phyloP scores from a whole-genome alignment of 2,329 filamentous ascomycete genomes.

The Calonectria pseudoturangicola region DNA sequence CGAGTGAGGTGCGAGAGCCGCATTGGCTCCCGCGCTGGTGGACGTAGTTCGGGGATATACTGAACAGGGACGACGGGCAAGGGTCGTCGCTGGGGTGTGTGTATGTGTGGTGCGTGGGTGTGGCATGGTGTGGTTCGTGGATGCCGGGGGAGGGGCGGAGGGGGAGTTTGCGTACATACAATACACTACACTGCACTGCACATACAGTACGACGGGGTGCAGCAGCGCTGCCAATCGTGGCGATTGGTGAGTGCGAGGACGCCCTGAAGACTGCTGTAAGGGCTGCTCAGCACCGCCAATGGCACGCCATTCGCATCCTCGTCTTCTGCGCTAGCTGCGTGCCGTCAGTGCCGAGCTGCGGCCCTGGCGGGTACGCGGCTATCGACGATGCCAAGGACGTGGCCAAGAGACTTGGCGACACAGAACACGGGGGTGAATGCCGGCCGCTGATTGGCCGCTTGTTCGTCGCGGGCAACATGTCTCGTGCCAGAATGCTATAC shows the following conservation, averaged over 20 bases:
- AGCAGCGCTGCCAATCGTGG: no score
- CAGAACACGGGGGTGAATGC: constrained; percentile 48
- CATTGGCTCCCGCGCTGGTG: constrained; percentile 21
- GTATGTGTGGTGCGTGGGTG: neutral
- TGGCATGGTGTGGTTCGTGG: no score
- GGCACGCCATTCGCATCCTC: no score
- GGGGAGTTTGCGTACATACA: no score
- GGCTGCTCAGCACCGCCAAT: no score
- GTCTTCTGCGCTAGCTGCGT: constrained; percentile 15
- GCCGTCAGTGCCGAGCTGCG: constrained; percentile 37
- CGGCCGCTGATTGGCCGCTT: constrained; percentile 45
- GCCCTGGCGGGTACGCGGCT: constrained; percentile 31
- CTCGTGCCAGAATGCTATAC: constrained; percentile 48
- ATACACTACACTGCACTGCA: no score
- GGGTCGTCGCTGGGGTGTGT: neutral
- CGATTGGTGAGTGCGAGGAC: no score
- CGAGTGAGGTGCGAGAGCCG: constrained; percentile 13
- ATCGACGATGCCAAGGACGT: constrained; percentile 39
- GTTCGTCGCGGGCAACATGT: constrained; percentile 24
- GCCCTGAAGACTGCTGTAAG: no score
- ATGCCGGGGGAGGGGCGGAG: no score
- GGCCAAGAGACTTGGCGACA: constrained; percentile 50
- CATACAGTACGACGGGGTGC: no score
- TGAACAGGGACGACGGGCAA: constrained; percentile 16
- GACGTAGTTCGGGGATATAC: constrained; percentile 25